Evolutionary conservation across 441 rosid genomes (phyloP).

Genomic region (Melastoma candidum): DNA sequence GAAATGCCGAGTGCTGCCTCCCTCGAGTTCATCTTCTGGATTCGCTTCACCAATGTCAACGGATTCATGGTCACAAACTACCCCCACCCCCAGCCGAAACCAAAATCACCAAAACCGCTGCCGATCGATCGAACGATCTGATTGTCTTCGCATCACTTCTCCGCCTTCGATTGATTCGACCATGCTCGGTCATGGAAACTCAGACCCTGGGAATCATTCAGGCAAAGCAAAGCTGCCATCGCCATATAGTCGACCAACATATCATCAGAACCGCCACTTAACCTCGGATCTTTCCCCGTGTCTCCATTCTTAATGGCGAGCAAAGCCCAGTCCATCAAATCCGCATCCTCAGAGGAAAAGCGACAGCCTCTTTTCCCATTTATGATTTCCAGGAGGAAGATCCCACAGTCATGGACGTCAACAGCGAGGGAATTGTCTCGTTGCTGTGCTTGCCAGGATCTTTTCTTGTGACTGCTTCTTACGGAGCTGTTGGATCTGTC

Average conservation of each 20-base stretch:
- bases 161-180: conserved; percentile 26
- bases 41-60: conserved; percentile 64
- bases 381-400: conserved; percentile 36
- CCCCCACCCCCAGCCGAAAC: too few relatives aligned
- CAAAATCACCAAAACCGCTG: too few relatives aligned
- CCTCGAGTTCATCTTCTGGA: conserved; percentile 60
- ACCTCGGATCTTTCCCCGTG: conserved; percentile 26
- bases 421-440: conserved; percentile 17
- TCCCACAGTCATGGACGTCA: conserved; percentile 33
- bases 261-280: conserved; percentile 13
- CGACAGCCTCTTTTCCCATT: conserved; percentile 26
- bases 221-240: conserved; percentile 34
- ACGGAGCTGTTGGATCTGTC: conserved; percentile 22
- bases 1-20: conserved; percentile 77
- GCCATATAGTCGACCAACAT: conserved; percentile 21
- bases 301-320: conserved; percentile 22
- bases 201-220: conserved; percentile 10
- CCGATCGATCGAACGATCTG: too few relatives aligned
- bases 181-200: conserved; percentile 26
- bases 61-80: conserved; percentile 84
- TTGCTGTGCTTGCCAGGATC: conserved; percentile 9
- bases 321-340: conserved; percentile 30
- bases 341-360: conserved; percentile 14
- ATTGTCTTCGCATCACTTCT: conserved; percentile 38
- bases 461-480: conserved; percentile 24